phyloP scores from a whole-genome alignment of 257 asterid species.

The Solanum dulcamara region DNA sequence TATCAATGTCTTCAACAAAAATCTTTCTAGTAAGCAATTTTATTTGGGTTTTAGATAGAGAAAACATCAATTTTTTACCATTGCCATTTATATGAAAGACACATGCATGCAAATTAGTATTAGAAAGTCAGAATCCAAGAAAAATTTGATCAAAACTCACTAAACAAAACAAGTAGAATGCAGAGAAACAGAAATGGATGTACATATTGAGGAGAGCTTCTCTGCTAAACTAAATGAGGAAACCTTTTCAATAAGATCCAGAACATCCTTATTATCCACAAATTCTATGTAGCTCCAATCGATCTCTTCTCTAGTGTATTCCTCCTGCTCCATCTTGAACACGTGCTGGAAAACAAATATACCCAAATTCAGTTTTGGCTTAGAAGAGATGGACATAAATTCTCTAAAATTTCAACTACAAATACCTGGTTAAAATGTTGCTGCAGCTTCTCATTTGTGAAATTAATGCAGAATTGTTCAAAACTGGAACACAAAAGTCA shows the following conservation, averaged over 20 bases:
- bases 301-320: conserved; percentile 84
- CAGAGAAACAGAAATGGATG: not conserved
- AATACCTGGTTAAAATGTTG: conserved; percentile 44
- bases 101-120: not conserved
- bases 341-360: conserved; percentile 51
- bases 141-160: not conserved
- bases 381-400: not conserved
- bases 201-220: not conserved
- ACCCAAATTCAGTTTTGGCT: not conserved
- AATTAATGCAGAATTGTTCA: conserved; percentile 18
- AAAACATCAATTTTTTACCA: not conserved
- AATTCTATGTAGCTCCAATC: conserved; percentile 98
- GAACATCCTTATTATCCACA: conserved; percentile 93
- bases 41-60: not conserved
- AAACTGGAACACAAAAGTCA: conserved; percentile 5
- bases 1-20: not conserved
- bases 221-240: conserved; percentile 2
- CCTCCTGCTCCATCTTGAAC: conserved; percentile 99
- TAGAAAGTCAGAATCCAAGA: not conserved
- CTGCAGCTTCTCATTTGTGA: conserved; percentile 17
- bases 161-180: not conserved
- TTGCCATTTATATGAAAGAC: not conserved
- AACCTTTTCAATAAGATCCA: conserved; percentile 98
- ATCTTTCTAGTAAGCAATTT: not conserved
- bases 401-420: conserved; percentile 1